A percentile compares a stretch with the other conserved stretches of the same genome.
Conservation (phyloP, 768 basidiomycete species). For the Lactarius hengduanensis region DNA sequence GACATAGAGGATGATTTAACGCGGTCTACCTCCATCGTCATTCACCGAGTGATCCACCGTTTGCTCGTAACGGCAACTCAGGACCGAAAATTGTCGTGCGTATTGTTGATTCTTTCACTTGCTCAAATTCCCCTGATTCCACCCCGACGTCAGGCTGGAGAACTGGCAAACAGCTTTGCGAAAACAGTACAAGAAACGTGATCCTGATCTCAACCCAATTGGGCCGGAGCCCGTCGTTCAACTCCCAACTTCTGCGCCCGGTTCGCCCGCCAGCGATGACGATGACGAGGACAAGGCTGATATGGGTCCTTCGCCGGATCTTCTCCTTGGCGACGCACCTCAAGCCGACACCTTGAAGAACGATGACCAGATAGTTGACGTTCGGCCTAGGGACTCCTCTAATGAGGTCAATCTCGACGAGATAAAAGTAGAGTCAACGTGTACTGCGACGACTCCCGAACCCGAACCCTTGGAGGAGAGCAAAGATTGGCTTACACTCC, state of each 20-base stretch:
- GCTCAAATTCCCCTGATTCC: slow-evolving; percentile 18
- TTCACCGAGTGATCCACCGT: slow-evolving; percentile 73
- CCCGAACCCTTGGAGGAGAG: slow-evolving; percentile 39
- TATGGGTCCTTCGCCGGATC: slow-evolving; percentile 7
- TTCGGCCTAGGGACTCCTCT: background rate
- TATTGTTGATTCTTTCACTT: slow-evolving; percentile 27
- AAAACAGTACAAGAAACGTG: slow-evolving; percentile 72
- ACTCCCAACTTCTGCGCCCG: slow-evolving; percentile 29
- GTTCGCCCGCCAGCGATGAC: slow-evolving; percentile 25
- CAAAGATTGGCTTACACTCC: slow-evolving; percentile 68
- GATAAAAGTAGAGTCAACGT: slow-evolving; percentile 17
- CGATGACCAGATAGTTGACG: background rate
- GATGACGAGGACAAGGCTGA: slow-evolving; percentile 30
- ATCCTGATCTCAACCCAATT: slow-evolving; percentile 69
- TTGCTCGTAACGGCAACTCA: slow-evolving; percentile 72
- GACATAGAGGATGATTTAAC: slow-evolving; percentile 78
- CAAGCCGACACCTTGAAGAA: background rate
- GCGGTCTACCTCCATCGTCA: slow-evolving; percentile 53
- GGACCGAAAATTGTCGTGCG: slow-evolving; percentile 78
- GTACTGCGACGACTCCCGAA: slow-evolving; percentile 17
- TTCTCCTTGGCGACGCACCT: background rate
- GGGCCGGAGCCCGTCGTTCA: slow-evolving; percentile 51
- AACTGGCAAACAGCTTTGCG: slow-evolving; percentile 79
- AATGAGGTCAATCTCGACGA: slow-evolving; percentile 5
- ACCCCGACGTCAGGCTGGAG: slow-evolving; percentile 47